Percentiles rank a stretch among this genome's conserved stretches.
phyloP scores from a whole-genome alignment of 306 rosid species.

The Lathyrus sativus region DNA sequence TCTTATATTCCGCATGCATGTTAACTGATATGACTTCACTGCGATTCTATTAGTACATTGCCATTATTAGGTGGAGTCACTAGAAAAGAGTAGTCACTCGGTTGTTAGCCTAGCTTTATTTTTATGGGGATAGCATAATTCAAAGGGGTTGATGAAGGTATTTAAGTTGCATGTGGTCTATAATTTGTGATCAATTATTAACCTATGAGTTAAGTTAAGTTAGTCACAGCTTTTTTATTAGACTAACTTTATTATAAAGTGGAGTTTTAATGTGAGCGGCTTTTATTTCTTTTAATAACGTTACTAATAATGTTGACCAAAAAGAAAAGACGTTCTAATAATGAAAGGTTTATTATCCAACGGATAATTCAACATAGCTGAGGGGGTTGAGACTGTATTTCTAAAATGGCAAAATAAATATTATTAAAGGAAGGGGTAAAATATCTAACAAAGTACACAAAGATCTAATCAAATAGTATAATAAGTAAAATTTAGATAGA shows the following conservation, averaged over 20 bases:
- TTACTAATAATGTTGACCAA: too few species aligned
- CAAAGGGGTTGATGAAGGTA: slow-evolving; percentile 39
- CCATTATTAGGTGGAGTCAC: slow-evolving; percentile 26
- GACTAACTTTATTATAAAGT: neutral
- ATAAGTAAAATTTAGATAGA: too few species aligned
- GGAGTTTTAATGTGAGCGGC: neutral
- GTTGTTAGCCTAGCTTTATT: slow-evolving; percentile 17
- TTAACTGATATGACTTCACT: slow-evolving; percentile 1
- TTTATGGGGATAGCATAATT: slow-evolving; percentile 11
- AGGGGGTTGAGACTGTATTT: too few species aligned
- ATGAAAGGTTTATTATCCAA: too few species aligned
- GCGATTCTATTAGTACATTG: slow-evolving; percentile 2
- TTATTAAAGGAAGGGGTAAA: too few species aligned
- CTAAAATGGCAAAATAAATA: too few species aligned
- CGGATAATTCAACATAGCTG: too few species aligned
- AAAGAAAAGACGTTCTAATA: too few species aligned
- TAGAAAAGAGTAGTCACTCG: slow-evolving; percentile 1
- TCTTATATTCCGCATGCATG: neutral
- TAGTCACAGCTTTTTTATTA: neutral
- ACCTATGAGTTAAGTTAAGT: neutral
- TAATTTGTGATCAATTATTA: neutral
- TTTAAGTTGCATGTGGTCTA: slow-evolving; percentile 17
- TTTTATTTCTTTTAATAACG: too few species aligned
- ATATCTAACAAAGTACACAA: too few species aligned
- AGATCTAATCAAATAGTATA: too few species aligned